Base-by-base conservation (phyloP, 768 basidiomycete species). In the Russula virescens region DNA sequence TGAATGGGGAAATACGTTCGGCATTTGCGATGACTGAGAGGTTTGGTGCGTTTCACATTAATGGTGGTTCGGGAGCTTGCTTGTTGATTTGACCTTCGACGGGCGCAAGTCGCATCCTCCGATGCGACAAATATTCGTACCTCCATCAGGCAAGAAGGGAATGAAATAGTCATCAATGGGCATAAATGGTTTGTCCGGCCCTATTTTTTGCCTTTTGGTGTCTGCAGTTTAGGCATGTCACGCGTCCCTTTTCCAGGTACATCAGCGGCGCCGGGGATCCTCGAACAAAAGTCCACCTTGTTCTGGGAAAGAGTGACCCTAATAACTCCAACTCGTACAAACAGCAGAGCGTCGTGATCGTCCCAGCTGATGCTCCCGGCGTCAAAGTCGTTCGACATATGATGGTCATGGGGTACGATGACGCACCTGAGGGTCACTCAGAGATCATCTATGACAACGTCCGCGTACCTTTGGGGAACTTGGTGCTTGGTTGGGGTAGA, bases 1-100 rank as follows among this genome's bases (percentile, higher is more conserved):
- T 98, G 57, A 88, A 92, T 60, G 97, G 96, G 49, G 87, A 96
- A 75, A 98, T 92, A 64, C 87, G 97, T 42, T 93, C 90, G 19
- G 87, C 94, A 8, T 99, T 99, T 71, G 81, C 94, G 46, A 99
- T 99, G 97, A 99, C 97, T 1, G 97, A 99, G 75, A 85, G 87
- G 68, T 86, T 89, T 69, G 87, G 94, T 91, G 61, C 50, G 80
- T 73, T 21, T 53, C 31, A 38, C 10, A 11, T 38, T 38, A 7
- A 38, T 2, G 13, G 38, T 10, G 34, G 13, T 2, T 11, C 5
- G 10, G 38, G 13, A 14, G 38, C 13, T 46, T 0, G 35, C n/a
- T 61, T 21, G 55, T 71, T 66, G 45, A 58, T 62, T 50, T 40
- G 25, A 23, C 31, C 31, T 8, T 31, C 31, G 5, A 31, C 31